These are phyloP conservation scores for Arabidopsis hybrid DNA, from an alignment of 441 rosid species.

Conservation along the genomic window DNA sequence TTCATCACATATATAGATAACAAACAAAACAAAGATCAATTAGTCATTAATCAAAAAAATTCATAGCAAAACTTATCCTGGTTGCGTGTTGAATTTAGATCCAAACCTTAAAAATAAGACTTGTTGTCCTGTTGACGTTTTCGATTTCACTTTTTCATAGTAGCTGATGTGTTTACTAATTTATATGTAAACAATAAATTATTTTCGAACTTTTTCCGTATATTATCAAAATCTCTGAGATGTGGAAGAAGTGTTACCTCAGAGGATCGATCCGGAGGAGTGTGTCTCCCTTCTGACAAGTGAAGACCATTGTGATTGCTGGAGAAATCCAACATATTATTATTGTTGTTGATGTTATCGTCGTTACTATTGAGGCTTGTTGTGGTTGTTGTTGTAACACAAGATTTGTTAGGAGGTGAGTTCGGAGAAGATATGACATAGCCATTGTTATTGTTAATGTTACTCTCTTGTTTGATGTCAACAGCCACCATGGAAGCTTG, in stretches of 20 bases:
- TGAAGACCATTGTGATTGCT: constrained; percentile 45
- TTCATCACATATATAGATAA: constrained; percentile 41
- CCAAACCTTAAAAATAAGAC: constrained; percentile 30
- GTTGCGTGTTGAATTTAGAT: constrained; percentile 29
- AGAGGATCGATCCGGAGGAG: constrained; percentile 76
- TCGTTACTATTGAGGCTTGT: constrained; percentile 50
- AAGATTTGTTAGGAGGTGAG: constrained; percentile 76
- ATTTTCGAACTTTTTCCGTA: constrained; percentile 3
- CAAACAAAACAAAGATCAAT: constrained; percentile 33
- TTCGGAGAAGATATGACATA: constrained; percentile 51
- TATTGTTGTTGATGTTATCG: constrained; percentile 57
- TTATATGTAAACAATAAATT: constrained; percentile 1
- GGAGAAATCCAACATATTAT: constrained; percentile 82
- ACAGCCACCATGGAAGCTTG: constrained; percentile 51
- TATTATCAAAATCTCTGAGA: neutral
- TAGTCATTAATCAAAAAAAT: neutral
- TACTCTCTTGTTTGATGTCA: constrained; percentile 76
- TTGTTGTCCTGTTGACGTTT: constrained; percentile 29
- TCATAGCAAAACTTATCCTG: constrained; percentile 16
- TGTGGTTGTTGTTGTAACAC: constrained; percentile 66
- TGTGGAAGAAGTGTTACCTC: constrained; percentile 59
- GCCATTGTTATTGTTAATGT: constrained; percentile 48
- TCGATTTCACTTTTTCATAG: constrained; percentile 15
- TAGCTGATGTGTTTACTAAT: constrained; percentile 21
- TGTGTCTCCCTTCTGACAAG: constrained; percentile 64